Conservation (phyloP, 2,329 filamentous ascomycete genomes). For the Monilinia polystroma region DNA sequence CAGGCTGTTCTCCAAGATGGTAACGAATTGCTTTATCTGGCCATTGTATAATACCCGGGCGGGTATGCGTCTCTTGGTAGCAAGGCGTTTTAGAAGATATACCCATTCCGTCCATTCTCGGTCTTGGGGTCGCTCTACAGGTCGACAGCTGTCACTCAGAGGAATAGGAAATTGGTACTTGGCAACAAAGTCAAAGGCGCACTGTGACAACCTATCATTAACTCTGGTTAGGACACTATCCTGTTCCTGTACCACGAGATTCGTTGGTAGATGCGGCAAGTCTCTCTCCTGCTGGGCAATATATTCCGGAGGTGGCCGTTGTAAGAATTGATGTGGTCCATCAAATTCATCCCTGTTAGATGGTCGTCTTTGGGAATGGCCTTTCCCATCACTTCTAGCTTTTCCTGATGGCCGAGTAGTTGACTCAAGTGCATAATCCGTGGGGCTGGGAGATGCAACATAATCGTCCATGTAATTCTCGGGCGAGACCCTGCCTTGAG, state of each 20-base stretch:
- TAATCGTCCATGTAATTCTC: constrained; percentile 43
- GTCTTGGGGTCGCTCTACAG: constrained; percentile 70
- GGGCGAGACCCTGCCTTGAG: constrained; percentile 39
- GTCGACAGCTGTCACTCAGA: constrained; percentile 72
- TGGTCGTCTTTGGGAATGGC: constrained; percentile 56
- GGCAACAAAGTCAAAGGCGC: constrained; percentile 86
- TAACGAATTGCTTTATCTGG: constrained; percentile 89
- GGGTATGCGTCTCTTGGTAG: constrained; percentile 82
- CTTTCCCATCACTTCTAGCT: constrained; percentile 49
- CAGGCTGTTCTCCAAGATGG: constrained; percentile 81
- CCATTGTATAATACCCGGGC: constrained; percentile 82
- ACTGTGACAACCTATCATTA: constrained; percentile 81
- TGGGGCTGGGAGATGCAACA: constrained; percentile 56
- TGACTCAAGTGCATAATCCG: constrained; percentile 60
- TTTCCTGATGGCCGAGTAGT: constrained; percentile 46
- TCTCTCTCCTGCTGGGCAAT: constrained; percentile 77
- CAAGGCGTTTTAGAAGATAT: constrained; percentile 78
- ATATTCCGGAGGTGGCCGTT: constrained; percentile 67
- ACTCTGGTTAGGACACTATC: constrained; percentile 76
- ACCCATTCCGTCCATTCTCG: constrained; percentile 93
- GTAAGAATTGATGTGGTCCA: constrained; percentile 78
- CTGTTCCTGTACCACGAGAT: constrained; percentile 80
- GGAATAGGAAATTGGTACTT: constrained; percentile 91
- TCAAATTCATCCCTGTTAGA: constrained; percentile 89
- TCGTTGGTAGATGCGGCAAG: constrained; percentile 77